Evolutionary conservation across 2,329 filamentous ascomycete species (phyloP), one percentile per base, ranked within the genome.

Genomic region (Talaromyces sp.): DNA sequence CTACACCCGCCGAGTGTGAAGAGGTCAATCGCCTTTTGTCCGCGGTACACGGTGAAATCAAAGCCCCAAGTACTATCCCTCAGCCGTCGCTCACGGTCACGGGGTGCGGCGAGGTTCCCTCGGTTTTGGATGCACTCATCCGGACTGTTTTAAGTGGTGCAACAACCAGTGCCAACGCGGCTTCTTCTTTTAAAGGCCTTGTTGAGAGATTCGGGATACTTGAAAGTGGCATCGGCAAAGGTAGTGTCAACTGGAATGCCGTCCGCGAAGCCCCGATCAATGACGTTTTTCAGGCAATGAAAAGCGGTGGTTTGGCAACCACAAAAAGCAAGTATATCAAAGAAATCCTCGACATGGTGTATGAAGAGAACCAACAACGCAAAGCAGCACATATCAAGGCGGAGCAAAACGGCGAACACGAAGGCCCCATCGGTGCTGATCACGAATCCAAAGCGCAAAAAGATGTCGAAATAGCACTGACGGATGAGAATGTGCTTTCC

Each of bases 301-400:
- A 85, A 65, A 75, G 77, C 8, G 90, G 89, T 10, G 91, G 91
- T 0, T 77, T 92, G 2, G 88, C 85, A 2, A 81, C 83, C n/a
- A 79, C 80, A 17, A 94, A 92, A 73, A 87, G 85, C 61, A 86
- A 82, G 57, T 80, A 87, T 65, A 90, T 95, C 68, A 91, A 92
- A 70, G 74, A 76, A 17, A 91, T 91, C 38, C 78, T 95, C 9
- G 83, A 91, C 56, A 85, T 86, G 73, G 88, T 92, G 0, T 85
- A 88, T 68, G 77, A 85, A 51, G 86, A 91, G 65, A 91, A 90
- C 41, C 79, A 83, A 65, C 74, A 76, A n/a, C 81, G 84, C 11
- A 80, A 78, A 21, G 74, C 81, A 21, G 80, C 79, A 0, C 77
- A 86, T 24, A 54, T 77, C 1, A 69, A 74, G 32, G 79, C 79